Conservation (phyloP, 73 alveolate genomes). For the Paramecium sonneborni region DNA sequence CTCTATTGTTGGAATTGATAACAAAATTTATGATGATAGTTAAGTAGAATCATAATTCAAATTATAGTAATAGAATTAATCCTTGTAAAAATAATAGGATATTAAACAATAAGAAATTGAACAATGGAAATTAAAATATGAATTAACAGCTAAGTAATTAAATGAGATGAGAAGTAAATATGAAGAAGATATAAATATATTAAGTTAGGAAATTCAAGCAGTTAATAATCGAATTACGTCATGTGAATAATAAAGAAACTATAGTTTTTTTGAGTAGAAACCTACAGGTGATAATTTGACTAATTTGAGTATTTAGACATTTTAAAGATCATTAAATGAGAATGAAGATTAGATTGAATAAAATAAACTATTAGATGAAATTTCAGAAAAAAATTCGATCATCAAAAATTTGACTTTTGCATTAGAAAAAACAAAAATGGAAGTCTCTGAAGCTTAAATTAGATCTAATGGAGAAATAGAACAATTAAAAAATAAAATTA, state of each 20-base stretch:
- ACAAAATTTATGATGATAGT: neutral
- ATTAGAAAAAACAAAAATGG: neutral
- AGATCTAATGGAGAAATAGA: neutral
- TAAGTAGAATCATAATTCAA: neutral
- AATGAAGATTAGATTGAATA: neutral
- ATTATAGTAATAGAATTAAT: neutral
- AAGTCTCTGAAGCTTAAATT: neutral
- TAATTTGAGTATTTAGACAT: neutral
- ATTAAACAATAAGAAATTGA: neutral
- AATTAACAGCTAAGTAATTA: neutral
- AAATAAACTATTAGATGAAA: neutral
- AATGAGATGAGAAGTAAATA: neutral
- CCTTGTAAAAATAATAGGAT: neutral
- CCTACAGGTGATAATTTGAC: neutral
- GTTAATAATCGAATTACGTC: neutral
- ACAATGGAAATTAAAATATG: neutral
- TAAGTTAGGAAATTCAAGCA: neutral
- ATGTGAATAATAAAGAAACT: neutral
- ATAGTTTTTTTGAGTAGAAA: neutral
- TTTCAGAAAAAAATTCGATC: neutral
- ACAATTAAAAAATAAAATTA: neutral
- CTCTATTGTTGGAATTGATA: neutral
- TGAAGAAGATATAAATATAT: neutral
- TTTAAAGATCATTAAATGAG: neutral
- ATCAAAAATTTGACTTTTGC: neutral